Evolutionary conservation across 1,139 yeast genomes (phyloP), one percentile per base, ranked within the genome.

Genomic region (Pichia terricola): DNA sequence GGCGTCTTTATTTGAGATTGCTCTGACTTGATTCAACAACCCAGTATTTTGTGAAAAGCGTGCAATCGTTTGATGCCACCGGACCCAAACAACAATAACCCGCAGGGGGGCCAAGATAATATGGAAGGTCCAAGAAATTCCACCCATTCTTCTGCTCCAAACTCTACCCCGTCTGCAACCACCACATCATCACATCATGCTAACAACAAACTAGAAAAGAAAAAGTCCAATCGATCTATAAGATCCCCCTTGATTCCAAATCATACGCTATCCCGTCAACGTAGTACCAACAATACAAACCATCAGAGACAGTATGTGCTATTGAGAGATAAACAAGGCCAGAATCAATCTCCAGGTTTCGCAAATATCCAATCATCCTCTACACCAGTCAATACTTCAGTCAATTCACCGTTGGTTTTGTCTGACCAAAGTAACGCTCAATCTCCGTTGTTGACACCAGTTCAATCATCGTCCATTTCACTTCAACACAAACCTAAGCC

Each of bases 291-390:
- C 4, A 49, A 50, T 4, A 41, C 28, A 28, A 47, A 53, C 5
- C 64, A 61, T 46, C 64, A 57, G 27, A 50, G 62, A 44, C 64
- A 61, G 40, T 61, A 57, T 36, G 57, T 60, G 8, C 40, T 61
- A 9, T 45, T 61, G 26, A 50, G 62, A 36, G 63, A 59, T 35
- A 58, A 56, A 34, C 11, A 7, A 2, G 22, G 11, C 11, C 16
- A 34, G 10, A 7, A 30, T 8, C 32, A 7, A 30, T 30, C 10
- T 30, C 7, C 32, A 30, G 32, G 9, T 30, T 8, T 30, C 10
- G 7, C 32, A 30, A 30, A 30, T 30, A 30, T 8, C 10, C 32
- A 30, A 30, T 30, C 32, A 30, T 10, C 32, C 10, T 30, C 10
- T 8, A 30, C 10, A 30, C 7, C 22, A 16, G 22, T 16, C 22